These are phyloP conservation scores for Paraphaeosphaeria sporulosa DNA, from an alignment of 2,329 filamentous ascomycete species.

Conservation along the genomic window DNA sequence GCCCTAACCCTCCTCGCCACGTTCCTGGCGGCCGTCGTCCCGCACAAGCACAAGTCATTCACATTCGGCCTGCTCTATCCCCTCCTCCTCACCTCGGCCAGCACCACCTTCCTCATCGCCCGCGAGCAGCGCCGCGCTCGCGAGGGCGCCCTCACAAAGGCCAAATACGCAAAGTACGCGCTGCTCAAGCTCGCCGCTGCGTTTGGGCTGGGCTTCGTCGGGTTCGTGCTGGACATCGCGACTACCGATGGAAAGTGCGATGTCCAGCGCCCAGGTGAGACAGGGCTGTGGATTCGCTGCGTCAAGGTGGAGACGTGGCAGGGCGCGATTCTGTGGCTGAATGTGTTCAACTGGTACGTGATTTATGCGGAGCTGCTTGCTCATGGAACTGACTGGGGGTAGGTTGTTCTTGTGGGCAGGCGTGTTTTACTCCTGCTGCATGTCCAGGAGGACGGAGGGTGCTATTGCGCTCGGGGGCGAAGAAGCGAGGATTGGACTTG, in stretches of 20 bases:
- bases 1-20: conserved; percentile 4
- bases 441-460: neutral
- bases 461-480: conserved; percentile 1
- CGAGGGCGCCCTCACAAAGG: neutral
- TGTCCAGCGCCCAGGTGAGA: neutral
- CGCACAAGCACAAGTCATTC: conserved; percentile 6
- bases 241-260: neutral
- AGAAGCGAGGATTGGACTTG: neutral
- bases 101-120: neutral
- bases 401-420: conserved; percentile 3
- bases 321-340: conserved; percentile 3
- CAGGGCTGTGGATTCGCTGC: conserved; percentile 1
- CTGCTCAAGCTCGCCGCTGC: conserved; percentile 1
- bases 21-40: conserved; percentile 1
- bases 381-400: neutral
- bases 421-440: conserved; percentile 7
- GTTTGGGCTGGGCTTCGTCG: neutral
- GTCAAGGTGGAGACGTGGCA: conserved; percentile 6
- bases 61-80: conserved; percentile 6
- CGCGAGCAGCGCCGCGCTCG: conserved; percentile 3
- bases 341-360: conserved; percentile 4
- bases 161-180: conserved; percentile 6
- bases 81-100: neutral
- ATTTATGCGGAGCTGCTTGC: no score
- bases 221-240: neutral